Evolutionary conservation across 73 alveolate genomes (phyloP).

Genomic region (Loxodes magnus): DNA sequence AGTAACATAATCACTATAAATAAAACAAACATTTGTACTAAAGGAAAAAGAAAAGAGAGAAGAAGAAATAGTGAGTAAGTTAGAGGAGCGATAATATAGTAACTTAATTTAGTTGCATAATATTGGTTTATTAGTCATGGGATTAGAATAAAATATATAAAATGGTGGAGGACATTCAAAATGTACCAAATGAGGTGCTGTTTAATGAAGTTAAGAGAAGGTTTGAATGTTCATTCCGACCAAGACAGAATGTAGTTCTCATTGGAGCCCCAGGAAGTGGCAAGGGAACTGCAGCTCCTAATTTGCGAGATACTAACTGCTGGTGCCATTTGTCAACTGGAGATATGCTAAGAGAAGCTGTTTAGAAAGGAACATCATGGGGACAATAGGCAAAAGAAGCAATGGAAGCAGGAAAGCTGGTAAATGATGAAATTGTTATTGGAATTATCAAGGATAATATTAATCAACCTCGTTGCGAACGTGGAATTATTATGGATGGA

Average conservation of each 20-base stretch:
- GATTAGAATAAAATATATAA: too few relatives aligned
- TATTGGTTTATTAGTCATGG: too few relatives aligned
- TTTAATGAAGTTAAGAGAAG: constrained; percentile 34
- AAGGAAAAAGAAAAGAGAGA: too few relatives aligned
- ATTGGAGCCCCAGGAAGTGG: constrained; percentile 72
- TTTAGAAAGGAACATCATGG: constrained; percentile 39
- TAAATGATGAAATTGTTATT: constrained; percentile 85
- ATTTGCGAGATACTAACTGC: constrained; percentile 38
- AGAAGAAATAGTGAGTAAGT: too few relatives aligned
- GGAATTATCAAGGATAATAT: constrained; percentile 74
- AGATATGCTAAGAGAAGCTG: constrained; percentile 54
- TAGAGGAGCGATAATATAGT: too few relatives aligned
- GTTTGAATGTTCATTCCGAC: constrained; percentile 27
- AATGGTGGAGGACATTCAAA: constrained; percentile 29
- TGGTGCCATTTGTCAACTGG: constrained; percentile 65
- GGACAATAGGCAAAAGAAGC: constrained; percentile 72
- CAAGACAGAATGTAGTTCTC: constrained; percentile 31
- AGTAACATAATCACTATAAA: too few relatives aligned
- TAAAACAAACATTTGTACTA: too few relatives aligned
- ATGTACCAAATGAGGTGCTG: constrained; percentile 24
- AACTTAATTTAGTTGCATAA: too few relatives aligned
- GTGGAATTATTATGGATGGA: constrained; percentile 90
- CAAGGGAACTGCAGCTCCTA: constrained; percentile 62
- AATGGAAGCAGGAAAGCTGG: constrained; percentile 85
- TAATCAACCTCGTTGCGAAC: constrained; percentile 77